phyloP scores from a whole-genome alignment of 2,329 filamentous ascomycete species.

The Colletotrichum tropicale region DNA sequence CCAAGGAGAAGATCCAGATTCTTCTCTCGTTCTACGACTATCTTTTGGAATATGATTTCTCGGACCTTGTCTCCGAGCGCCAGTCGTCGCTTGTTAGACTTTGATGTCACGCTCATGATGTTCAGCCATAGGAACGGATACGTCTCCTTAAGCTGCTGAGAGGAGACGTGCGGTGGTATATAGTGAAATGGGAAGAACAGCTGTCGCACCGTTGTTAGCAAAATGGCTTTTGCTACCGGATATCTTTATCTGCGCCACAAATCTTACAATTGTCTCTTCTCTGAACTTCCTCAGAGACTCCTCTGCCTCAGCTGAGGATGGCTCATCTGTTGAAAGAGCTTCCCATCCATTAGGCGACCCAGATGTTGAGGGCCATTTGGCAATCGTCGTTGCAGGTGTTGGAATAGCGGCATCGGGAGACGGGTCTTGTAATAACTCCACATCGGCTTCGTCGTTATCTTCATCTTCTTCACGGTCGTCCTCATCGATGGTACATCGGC shows the following conservation, averaged over 20 bases:
- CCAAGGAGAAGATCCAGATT: background rate
- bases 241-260: fast-evolving
- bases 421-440: fast-evolving
- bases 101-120: background rate
- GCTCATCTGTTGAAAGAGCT: fast-evolving
- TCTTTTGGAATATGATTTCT: background rate
- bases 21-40: background rate
- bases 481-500: fast-evolving
- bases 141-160: background rate
- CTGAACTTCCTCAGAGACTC: background rate
- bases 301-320: background rate
- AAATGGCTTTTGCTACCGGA: no score
- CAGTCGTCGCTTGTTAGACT: background rate
- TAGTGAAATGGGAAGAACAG: background rate
- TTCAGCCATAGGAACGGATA: background rate
- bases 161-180: background rate
- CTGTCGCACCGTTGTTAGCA: fast-evolving
- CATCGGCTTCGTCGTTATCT: background rate
- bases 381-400: fast-evolving
- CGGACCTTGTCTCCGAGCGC: background rate
- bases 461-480: background rate
- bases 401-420: background rate
- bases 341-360: fast-evolving
- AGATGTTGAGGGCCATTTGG: background rate
- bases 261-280: background rate